Evolutionary conservation across 768 basidiomycete species (phyloP), one percentile per base, ranked within the genome.

Genomic region (Naganishia friedmannii): DNA sequence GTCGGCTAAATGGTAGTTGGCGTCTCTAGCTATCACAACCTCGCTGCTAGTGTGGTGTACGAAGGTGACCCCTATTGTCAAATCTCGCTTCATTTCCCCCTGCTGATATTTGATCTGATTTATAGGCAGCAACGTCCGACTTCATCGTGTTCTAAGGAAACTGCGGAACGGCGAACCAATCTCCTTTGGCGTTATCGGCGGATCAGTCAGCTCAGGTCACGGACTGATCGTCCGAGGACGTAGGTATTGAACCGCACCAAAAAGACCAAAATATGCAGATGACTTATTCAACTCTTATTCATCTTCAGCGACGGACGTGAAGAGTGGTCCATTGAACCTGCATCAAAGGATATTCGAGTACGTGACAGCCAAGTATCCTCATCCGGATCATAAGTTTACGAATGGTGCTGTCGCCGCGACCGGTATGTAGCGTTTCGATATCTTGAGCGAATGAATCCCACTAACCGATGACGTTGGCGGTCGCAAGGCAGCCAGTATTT

Each of bases 321-420:
- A 39, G 19, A 42, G 23, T 13, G 55, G 67, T 8, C 39, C 54
- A 26, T 34, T 55, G 26, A 68, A 68, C 17, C 15, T 68, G 67
- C 67, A 68, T 39, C 17, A 37, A 34, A 28, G 67, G 45, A 37
- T 68, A 12, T 68, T 56, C 37, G 67, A 68, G 2, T 57, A 56
- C 54, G 17, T 68, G 29, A 56, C 34, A 54, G 28, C 42, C 54
- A 56, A 51, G 39, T 68, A 46, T 56, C 67, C 67, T n/a, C 54
- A 58, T 57, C 54, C 54, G 55, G 67, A 28, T 68, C 77, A 79
- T 54, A 65, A 68, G 10, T 77, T 77, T 26, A 56, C 77, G 31
- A 79, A 77, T 69, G 78, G 78, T 29, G 78, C 78, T 1, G 71
- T 75, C 45, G 73, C 77, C 23, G 77, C 76, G n/a, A 74, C 71